These are phyloP conservation scores for Hymenoscyphus albidus DNA, from an alignment of 2,329 filamentous ascomycete genomes.

Conservation along the genomic window DNA sequence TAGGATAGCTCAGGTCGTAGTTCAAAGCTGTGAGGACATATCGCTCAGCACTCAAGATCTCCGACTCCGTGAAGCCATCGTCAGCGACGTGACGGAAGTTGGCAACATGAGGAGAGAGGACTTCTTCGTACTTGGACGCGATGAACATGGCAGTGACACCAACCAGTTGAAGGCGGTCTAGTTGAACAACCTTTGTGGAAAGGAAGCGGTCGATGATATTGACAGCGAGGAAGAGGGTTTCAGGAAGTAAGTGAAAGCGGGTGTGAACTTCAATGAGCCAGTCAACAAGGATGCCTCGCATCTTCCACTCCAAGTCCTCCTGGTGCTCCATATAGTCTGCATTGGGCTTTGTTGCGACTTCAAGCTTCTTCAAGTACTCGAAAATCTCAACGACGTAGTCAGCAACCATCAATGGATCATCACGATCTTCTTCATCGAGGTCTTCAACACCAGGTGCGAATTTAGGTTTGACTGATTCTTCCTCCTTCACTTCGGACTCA, in stretches of 20 bases:
- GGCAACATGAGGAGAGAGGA: slow-evolving; percentile 90
- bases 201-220: slow-evolving; percentile 99
- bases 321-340: slow-evolving; percentile 94
- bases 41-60: slow-evolving; percentile 95
- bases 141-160: slow-evolving; percentile 99
- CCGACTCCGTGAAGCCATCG: slow-evolving; percentile 89
- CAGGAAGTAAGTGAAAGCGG: slow-evolving; percentile 89
- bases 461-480: slow-evolving; percentile 27
- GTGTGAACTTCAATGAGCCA: slow-evolving; percentile 99
- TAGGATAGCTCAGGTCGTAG: slow-evolving; percentile 97
- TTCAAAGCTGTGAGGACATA: slow-evolving; percentile 87
- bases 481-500: slow-evolving; percentile 31
- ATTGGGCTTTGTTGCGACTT: slow-evolving; percentile 78
- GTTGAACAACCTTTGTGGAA: slow-evolving; percentile 89
- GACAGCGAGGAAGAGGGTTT: slow-evolving; percentile 93
- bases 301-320: slow-evolving; percentile 96
- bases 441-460: slow-evolving; percentile 50
- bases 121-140: slow-evolving; percentile 97
- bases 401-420: slow-evolving; percentile 95
- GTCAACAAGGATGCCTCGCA: slow-evolving; percentile 92
- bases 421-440: slow-evolving; percentile 80
- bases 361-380: slow-evolving; percentile 86
- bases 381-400: slow-evolving; percentile 98
- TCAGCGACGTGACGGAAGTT: slow-evolving; percentile 98
- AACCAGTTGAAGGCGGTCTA: slow-evolving; percentile 93